A percentile compares a stretch with the other conserved stretches of the same genome.
These are phyloP conservation scores for Alloteropsis semialata DNA, from an alignment of 176 grass and related monocot species.

Conservation along the genomic window DNA sequence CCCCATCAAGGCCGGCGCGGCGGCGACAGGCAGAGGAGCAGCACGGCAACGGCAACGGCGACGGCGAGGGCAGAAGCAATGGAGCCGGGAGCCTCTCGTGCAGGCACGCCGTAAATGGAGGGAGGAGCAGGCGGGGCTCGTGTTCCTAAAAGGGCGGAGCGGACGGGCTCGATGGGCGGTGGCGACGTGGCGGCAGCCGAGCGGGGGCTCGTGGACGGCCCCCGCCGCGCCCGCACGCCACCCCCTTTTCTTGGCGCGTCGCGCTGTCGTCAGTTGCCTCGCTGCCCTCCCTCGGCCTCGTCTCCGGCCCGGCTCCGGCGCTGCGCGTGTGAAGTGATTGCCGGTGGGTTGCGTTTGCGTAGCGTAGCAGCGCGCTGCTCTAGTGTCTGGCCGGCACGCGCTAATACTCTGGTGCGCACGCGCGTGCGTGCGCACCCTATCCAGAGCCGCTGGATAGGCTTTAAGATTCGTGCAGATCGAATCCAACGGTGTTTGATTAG, in stretches of 20 bases:
- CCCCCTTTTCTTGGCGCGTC: neutral
- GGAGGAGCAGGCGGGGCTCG: neutral
- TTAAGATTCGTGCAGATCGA: too few species aligned
- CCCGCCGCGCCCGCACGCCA: too few species aligned
- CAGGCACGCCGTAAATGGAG: constrained; percentile 4
- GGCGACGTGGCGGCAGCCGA: constrained; percentile 36
- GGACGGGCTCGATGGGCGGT: neutral
- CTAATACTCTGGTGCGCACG: too few species aligned
- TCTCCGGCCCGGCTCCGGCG: neutral
- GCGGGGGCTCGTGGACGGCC: neutral
- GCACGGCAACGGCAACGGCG: neutral
- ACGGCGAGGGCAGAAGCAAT: neutral
- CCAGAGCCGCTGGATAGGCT: too few species aligned
- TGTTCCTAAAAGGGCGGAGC: constrained; percentile 32
- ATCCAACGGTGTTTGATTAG: too few species aligned
- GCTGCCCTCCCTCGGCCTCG: too few species aligned
- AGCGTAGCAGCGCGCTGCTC: neutral
- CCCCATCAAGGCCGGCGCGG: constrained; percentile 21
- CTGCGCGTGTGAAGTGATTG: neutral
- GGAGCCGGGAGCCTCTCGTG: neutral
- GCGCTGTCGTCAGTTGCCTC: neutral
- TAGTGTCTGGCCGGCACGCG: too few species aligned
- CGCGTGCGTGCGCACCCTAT: too few species aligned
- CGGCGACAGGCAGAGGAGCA: neutral
- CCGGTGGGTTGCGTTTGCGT: neutral